A percentile compares a stretch with the other conserved stretches of the same genome.
phyloP scores from a whole-genome alignment of 352 stramenopile species.

The Phytopythium delawarense region DNA sequence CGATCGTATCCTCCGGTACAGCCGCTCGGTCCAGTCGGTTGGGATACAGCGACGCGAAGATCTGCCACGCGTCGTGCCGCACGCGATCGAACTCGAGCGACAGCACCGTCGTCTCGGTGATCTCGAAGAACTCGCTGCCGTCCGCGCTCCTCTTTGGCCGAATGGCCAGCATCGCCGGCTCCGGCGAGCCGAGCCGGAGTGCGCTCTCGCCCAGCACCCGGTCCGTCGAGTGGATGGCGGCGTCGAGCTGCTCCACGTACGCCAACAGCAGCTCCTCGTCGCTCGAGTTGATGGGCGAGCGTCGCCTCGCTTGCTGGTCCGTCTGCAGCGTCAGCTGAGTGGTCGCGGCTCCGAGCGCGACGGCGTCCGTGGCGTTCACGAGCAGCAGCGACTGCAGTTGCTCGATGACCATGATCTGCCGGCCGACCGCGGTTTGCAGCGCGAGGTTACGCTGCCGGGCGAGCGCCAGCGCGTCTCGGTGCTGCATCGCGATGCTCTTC shows the following conservation, averaged over 20 bases:
- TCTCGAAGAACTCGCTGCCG: constrained; percentile 4
- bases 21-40: background rate
- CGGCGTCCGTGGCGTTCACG: background rate
- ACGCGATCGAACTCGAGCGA: constrained; percentile 2
- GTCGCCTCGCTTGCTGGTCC: background rate
- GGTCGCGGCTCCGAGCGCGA: background rate
- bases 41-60: constrained; percentile 7
- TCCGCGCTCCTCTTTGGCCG: background rate
- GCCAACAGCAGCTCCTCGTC: constrained; percentile 5
- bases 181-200: background rate
- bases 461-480: constrained; percentile 1
- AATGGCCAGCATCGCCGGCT: background rate
- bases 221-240: background rate
- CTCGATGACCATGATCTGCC: constrained; percentile 1
- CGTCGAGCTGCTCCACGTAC: constrained; percentile 2
- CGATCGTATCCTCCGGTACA: constrained; percentile 40
- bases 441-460: background rate
- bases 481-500: background rate
- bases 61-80: background rate
- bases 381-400: background rate
- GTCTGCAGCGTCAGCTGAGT: background rate
- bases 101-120: background rate
- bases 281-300: background rate
- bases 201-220: constrained; percentile 1
- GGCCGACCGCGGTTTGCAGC: background rate